These are phyloP conservation scores for Leccinum uliginosum DNA, from an alignment of 768 basidiomycete genomes.

Conservation along the genomic window DNA sequence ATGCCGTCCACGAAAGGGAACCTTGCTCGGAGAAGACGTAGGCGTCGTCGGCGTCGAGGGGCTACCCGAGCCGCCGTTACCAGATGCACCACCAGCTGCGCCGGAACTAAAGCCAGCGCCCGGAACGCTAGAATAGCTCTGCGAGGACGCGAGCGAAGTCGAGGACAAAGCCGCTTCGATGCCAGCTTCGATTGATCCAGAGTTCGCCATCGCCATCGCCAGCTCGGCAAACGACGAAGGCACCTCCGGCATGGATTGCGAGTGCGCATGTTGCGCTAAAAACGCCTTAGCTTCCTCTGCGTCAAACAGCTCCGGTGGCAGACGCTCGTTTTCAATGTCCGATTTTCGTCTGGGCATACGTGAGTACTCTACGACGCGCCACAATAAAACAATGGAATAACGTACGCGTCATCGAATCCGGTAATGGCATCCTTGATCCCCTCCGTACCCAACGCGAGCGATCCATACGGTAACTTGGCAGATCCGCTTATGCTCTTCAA, in stretches of 20 bases:
- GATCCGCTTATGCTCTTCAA: conserved; percentile 88
- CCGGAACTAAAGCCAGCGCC: background rate
- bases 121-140: conserved; percentile 16
- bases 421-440: conserved; percentile 94
- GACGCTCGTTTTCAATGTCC: conserved; percentile 97
- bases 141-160: conserved; percentile 22
- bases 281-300: conserved; percentile 66
- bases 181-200: conserved; percentile 40
- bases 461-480: conserved; percentile 72
- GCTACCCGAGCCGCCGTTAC: conserved; percentile 8
- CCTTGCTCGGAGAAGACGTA: conserved; percentile 39
- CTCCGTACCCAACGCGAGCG: conserved; percentile 83
- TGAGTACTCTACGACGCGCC: background rate
- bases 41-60: conserved; percentile 33
- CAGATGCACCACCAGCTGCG: background rate
- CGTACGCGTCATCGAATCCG: conserved; percentile 94
- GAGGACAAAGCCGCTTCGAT: conserved; percentile 31
- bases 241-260: conserved; percentile 47
- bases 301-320: conserved; percentile 95
- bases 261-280: conserved; percentile 34
- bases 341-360: conserved; percentile 72
- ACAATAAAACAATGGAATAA: conserved; percentile 35
- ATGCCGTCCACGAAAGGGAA: conserved; percentile 63
- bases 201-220: conserved; percentile 37
- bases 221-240: conserved; percentile 39